Conservation (phyloP, 371 early-diverging fungal genomes). For the Vairimorpha necatrix region DNA sequence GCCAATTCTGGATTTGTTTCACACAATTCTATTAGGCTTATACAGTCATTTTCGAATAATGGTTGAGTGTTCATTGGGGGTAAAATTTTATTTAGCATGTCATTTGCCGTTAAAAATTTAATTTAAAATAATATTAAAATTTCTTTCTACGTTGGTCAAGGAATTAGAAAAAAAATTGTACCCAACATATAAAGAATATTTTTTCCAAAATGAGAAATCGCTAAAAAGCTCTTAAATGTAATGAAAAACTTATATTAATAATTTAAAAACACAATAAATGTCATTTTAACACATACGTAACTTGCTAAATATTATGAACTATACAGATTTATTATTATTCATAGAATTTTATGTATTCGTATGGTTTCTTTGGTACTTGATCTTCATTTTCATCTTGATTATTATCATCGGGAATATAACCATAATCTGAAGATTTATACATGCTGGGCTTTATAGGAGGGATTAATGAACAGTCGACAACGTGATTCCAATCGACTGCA, state of each 20-base stretch:
- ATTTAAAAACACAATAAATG: no score
- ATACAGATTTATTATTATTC: no score
- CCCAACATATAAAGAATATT: no score
- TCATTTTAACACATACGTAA: no score
- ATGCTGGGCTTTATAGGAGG: constrained; percentile 78
- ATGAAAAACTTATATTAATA: no score
- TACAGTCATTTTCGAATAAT: constrained; percentile 10
- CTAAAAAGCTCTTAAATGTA: no score
- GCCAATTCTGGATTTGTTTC: constrained; percentile 50
- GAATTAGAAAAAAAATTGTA: no score
- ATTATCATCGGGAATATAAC: neutral
- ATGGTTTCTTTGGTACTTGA: neutral
- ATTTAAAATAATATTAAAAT: no score
- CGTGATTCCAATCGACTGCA: constrained; percentile 75
- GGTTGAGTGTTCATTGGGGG: neutral
- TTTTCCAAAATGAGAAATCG: no score
- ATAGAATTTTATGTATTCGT: neutral
- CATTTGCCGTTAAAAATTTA: no score
- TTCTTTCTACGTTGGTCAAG: no score
- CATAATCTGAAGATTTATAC: constrained; percentile 17
- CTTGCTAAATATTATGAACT: no score
- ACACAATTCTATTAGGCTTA: constrained; percentile 53
- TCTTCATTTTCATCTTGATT: neutral
- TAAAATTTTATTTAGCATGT: neutral
- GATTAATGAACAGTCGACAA: constrained; percentile 70